These are phyloP conservation scores for Gossypium lobatum DNA, from an alignment of 441 rosid genomes.

Conservation along the genomic window DNA sequence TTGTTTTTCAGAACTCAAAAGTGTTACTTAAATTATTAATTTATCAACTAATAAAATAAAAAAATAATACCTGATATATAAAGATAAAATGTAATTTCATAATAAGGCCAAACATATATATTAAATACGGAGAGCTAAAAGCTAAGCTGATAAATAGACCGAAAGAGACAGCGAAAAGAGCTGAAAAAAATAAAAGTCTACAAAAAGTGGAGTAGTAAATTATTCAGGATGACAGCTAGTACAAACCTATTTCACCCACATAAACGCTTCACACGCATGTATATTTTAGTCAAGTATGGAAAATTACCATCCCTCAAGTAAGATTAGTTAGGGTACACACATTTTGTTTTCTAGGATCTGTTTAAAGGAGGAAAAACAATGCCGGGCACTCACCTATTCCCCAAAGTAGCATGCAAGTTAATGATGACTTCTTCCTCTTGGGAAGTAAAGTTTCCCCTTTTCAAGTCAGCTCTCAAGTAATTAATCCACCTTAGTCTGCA, in stretches of 20 bases:
- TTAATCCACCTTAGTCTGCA: constrained; percentile 89
- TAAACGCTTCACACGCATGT: neutral
- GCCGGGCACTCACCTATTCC: constrained; percentile 52
- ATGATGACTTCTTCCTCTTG: constrained; percentile 61
- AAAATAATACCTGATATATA: neutral
- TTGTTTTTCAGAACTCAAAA: no score
- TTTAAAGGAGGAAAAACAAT: neutral
- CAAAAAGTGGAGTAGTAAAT: neutral
- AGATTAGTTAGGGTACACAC: neutral
- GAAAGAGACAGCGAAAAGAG: neutral
- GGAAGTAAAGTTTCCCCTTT: constrained; percentile 60
- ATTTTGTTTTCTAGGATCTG: no score
- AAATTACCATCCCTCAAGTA: neutral
- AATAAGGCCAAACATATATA: neutral
- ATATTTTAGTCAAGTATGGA: neutral
- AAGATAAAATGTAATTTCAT: neutral
- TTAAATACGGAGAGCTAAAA: neutral
- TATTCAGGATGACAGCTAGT: neutral
- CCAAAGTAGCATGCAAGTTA: constrained; percentile 57
- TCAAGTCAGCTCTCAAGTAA: constrained; percentile 62
- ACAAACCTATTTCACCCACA: neutral
- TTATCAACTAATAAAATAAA: neutral
- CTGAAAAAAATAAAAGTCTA: neutral
- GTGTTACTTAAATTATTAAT: no score
- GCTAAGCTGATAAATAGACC: neutral